phyloP scores from a whole-genome alignment of 306 rosid species.

The Quercus dentata region DNA sequence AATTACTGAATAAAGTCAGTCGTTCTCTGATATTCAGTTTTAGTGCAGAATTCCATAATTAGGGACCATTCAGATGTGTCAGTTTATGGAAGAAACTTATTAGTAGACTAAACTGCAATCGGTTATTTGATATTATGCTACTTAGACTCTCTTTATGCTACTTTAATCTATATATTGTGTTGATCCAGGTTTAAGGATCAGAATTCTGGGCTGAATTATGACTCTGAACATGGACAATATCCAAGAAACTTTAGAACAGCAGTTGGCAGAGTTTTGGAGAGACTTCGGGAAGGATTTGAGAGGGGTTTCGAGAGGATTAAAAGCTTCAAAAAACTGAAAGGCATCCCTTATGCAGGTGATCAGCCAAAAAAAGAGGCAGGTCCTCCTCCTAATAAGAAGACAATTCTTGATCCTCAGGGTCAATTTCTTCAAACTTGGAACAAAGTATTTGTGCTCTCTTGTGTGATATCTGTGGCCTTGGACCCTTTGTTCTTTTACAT shows the following conservation, averaged over 20 bases:
- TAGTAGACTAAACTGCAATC: no score
- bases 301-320: no score
- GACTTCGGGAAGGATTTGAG: no score
- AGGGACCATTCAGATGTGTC: neutral
- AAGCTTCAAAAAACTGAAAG: no score
- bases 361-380: conserved; percentile 20
- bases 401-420: conserved; percentile 77
- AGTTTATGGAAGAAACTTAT: neutral
- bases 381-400: conserved; percentile 9
- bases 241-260: conserved; percentile 35
- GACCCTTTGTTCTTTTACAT: conserved; percentile 85
- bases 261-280: conserved; percentile 8
- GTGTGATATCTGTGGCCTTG: conserved; percentile 74
- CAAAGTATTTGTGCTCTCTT: conserved; percentile 68
- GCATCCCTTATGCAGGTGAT: conserved; percentile 22
- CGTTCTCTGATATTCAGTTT: no score
- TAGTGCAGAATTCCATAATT: no score
- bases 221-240: conserved; percentile 17
- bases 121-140: neutral
- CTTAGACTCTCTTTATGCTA: no score
- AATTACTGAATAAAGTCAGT: neutral
- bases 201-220: conserved; percentile 39
- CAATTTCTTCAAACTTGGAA: conserved; percentile 79
- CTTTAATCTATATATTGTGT: neutral
- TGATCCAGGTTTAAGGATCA: conserved; percentile 53